Evolutionary conservation across 257 asterid species (phyloP).

Genomic region (Coffea canephora): DNA sequence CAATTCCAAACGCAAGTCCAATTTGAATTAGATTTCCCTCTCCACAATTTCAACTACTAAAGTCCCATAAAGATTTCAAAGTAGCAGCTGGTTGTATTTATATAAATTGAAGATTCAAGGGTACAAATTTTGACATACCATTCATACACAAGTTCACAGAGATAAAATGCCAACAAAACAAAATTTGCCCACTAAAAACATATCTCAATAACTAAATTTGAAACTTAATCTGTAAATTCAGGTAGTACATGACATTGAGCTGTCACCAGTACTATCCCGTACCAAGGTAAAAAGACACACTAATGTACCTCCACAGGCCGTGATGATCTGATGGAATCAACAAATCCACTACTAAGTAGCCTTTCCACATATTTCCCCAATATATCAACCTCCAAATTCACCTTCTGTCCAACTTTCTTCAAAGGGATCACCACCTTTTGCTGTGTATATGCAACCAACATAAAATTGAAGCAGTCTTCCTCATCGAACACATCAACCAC

Average conservation of each 20-base stretch:
- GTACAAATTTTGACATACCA: not conserved
- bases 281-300: not conserved
- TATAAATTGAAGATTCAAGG: not conserved
- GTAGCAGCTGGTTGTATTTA: not conserved
- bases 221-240: not conserved
- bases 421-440: conserved; percentile 65
- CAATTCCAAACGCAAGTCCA: not conserved
- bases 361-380: conserved; percentile 90
- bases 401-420: conserved; percentile 81
- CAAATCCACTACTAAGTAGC: conserved; percentile 61
- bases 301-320: conserved; percentile 20
- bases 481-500: conserved; percentile 82
- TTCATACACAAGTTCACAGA: not conserved
- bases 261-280: not conserved
- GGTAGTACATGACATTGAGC: not conserved
- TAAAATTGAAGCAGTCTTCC: conserved; percentile 61
- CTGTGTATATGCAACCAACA: conserved; percentile 82
- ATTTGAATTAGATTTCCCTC: not conserved
- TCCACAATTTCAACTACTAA: not conserved
- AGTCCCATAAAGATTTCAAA: not conserved
- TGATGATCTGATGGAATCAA: conserved; percentile 40
- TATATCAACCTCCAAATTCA: conserved; percentile 88
- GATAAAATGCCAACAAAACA: not conserved
- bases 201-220: not conserved
- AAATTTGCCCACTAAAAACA: not conserved